Evolutionary conservation across 495 filamentous ascomycete species (phyloP).

Genomic region (Parathielavia appendiculata): DNA sequence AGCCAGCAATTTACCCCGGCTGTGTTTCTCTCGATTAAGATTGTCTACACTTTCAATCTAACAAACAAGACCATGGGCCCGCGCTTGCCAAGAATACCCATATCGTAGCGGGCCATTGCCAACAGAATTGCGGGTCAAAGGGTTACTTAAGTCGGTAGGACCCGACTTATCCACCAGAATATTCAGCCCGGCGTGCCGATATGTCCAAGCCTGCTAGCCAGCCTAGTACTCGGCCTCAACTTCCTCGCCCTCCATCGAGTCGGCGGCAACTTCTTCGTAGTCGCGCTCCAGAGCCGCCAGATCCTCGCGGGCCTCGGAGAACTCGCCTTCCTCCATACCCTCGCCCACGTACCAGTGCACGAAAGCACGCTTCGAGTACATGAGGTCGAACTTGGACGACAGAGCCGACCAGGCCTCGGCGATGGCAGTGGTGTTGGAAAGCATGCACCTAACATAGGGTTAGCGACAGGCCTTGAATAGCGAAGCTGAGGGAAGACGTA

Average conservation of each 20-base stretch:
- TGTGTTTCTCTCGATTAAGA: slow-evolving; percentile 28
- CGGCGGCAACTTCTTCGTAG: slow-evolving; percentile 98
- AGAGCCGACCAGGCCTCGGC: slow-evolving; percentile 97
- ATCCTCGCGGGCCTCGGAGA: slow-evolving; percentile 98
- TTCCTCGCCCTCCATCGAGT: slow-evolving; percentile 86
- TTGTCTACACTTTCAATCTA: slow-evolving; percentile 34
- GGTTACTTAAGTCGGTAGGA: slow-evolving; percentile 12
- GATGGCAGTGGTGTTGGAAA: slow-evolving; percentile 99
- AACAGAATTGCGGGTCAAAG: slow-evolving; percentile 20
- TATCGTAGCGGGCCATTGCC: slow-evolving; percentile 23
- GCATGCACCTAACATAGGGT: slow-evolving; percentile 68
- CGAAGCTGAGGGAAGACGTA: slow-evolving; percentile 47
- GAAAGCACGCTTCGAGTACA: slow-evolving; percentile 99
- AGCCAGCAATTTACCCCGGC: not conserved
- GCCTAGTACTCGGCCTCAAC: slow-evolving; percentile 91
- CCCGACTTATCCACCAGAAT: slow-evolving; percentile 12
- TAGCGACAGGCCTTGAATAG: slow-evolving; percentile 11
- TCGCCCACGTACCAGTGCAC: slow-evolving; percentile 99
- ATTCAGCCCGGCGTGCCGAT: not conserved
- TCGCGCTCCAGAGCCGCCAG: slow-evolving; percentile 95
- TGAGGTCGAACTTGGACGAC: slow-evolving; percentile 98
- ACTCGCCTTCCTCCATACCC: slow-evolving; percentile 99
- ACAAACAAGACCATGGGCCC: slow-evolving; percentile 27
- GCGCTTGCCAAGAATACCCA: slow-evolving; percentile 32
- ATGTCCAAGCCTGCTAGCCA: not conserved